Evolutionary conservation across 768 basidiomycete species (phyloP), one percentile per base, ranked within the genome.

Genomic region (Hypholoma sublateritium): DNA sequence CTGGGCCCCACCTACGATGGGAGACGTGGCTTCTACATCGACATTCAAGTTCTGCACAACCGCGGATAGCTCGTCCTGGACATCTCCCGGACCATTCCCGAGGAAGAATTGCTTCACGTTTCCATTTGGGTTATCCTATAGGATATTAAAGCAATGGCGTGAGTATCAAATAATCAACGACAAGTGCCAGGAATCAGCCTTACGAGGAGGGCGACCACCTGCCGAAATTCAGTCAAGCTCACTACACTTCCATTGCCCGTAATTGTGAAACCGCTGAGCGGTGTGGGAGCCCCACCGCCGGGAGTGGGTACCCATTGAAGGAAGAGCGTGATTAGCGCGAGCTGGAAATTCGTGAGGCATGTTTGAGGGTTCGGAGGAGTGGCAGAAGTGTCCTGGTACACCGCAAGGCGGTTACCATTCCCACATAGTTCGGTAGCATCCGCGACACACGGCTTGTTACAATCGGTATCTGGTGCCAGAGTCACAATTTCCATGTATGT

Each of bases 381-480:
- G 1, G 60, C 59, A 11, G 32, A 50, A 0, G 55, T 57, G 25
- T 64, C 62, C 22, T 56, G 45, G 41, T 64, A 64, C 8, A 64
- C 58, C 5, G 60, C 56, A 11, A 64, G 58, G 28, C 62, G 60
- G 39, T 64, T 61, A 22, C 58, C 62, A 0, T 59, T 59, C 2
- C 62, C 62, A 25, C 62, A 64, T 5, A 64, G 42, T 35, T 64
- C 62, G 2, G 57, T 59, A 8, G 50, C 5, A 34, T 64, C 57
- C 7, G 48, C 56, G 12, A 54, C 24, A 17, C 62, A 64, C 2
- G 53, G 25, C 22, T 53, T 55, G 19, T 58, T 58, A 21, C 62
- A 64, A 28, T 64, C 58, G 3, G 54, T 28, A 22, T 63, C 56
- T 3, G 62, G 62, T 4, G 44, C 35, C 8, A 42, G 35, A 8